Percentiles rank a stretch among this genome's conserved stretches.
Evolutionary conservation across 2,329 filamentous ascomycete genomes (phyloP).

Genomic region (Colletotrichum tanaceti): DNA sequence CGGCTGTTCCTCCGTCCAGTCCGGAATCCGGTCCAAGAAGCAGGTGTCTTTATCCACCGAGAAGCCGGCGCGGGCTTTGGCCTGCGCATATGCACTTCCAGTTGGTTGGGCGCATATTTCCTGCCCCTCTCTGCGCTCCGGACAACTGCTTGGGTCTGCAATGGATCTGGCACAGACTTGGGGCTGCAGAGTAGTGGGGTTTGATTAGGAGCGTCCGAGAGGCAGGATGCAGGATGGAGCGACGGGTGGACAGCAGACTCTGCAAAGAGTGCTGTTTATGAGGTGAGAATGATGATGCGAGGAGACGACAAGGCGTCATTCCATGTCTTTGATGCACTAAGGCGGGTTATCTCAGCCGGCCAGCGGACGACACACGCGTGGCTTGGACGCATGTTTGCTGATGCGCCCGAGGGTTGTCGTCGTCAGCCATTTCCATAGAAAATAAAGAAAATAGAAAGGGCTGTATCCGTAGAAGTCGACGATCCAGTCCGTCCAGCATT

Average conservation of each 20-base stretch:
- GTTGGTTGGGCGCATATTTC: slow-evolving; percentile 23
- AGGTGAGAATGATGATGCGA: slow-evolving; percentile 14
- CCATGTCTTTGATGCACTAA: slow-evolving; percentile 30
- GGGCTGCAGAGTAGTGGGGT: slow-evolving; percentile 4
- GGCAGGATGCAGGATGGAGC: slow-evolving; percentile 3
- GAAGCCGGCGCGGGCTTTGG: slow-evolving; percentile 3
- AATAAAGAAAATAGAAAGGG: too few relatives aligned
- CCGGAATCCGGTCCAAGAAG: slow-evolving; percentile 10
- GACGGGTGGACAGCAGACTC: background rate
- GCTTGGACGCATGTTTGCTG: slow-evolving; percentile 21
- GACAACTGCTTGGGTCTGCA: slow-evolving; percentile 11
- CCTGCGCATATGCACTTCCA: background rate
- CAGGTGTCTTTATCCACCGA: slow-evolving; percentile 16
- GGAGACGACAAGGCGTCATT: slow-evolving; percentile 32
- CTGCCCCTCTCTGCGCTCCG: slow-evolving; percentile 27
- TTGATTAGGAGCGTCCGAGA: slow-evolving; percentile 28
- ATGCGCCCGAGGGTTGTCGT: slow-evolving; percentile 7
- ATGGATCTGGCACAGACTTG: slow-evolving; percentile 27
- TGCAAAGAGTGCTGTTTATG: slow-evolving; percentile 15
- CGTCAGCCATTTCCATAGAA: background rate
- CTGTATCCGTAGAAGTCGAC: too few relatives aligned
- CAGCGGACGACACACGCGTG: slow-evolving; percentile 10
- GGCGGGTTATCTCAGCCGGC: slow-evolving; percentile 15
- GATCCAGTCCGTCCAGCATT: background rate
- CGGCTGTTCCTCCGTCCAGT: slow-evolving; percentile 10